Conservation (phyloP, 2,329 filamentous ascomycete genomes). For the Aspergillus transmontanensis region DNA sequence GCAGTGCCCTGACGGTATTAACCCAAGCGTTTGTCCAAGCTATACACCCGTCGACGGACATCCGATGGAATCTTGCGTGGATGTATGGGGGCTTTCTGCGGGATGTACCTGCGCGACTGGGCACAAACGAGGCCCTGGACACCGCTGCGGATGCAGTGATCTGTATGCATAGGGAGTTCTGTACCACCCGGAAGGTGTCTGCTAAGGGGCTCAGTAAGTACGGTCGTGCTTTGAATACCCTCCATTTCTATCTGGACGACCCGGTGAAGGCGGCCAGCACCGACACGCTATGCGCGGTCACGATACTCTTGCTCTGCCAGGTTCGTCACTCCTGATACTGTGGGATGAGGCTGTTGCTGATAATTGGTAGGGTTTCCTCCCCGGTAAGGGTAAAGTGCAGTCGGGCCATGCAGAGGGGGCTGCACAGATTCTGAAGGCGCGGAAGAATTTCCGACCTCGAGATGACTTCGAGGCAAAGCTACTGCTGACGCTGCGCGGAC, state of each 20-base stretch:
- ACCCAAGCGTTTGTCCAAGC: conserved; percentile 36
- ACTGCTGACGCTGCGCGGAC: conserved; percentile 37
- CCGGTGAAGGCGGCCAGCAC: conserved; percentile 32
- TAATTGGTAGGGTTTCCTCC: background rate
- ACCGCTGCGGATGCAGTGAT: conserved; percentile 37
- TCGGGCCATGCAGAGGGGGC: conserved; percentile 40
- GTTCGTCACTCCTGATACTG: background rate
- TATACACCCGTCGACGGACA: conserved; percentile 42
- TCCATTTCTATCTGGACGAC: conserved; percentile 35
- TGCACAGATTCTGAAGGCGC: conserved; percentile 37
- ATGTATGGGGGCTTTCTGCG: conserved; percentile 50
- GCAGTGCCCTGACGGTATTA: conserved; percentile 36
- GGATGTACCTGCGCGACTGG: conserved; percentile 50
- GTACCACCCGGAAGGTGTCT: conserved; percentile 18
- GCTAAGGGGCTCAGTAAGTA: conserved; percentile 33
- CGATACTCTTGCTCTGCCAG: conserved; percentile 38
- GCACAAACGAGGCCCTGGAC: conserved; percentile 51
- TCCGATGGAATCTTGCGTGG: conserved; percentile 52
- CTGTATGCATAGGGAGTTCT: conserved; percentile 31
- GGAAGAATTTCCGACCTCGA: conserved; percentile 31
- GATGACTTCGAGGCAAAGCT: conserved; percentile 40
- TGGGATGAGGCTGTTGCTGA: background rate
- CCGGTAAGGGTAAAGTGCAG: background rate
- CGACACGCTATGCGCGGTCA: conserved; percentile 42
- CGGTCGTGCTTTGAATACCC: conserved; percentile 29